Conservation (phyloP, 345 rosid species). For the Gynandropsis gynandra region DNA sequence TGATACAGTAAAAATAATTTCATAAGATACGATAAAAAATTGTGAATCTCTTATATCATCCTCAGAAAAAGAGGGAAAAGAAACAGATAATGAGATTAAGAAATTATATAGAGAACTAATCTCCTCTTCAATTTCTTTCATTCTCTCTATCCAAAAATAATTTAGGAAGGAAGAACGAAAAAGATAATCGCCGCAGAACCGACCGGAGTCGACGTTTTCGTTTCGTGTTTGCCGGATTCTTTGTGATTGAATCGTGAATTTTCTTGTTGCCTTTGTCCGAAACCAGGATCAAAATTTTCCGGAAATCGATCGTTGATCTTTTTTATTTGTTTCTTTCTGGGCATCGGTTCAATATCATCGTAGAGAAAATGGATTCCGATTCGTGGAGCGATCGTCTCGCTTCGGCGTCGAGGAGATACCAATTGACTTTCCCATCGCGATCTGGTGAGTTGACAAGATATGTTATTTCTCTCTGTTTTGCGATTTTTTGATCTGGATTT, state of each 20-base stretch:
- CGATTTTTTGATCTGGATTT: neutral
- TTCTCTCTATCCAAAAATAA: conserved; percentile 24
- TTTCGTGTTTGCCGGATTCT: conserved; percentile 12
- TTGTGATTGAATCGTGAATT: conserved; percentile 10
- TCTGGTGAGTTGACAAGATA: conserved; percentile 47
- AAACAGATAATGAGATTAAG: neutral
- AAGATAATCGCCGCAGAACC: conserved; percentile 6
- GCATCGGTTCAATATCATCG: conserved; percentile 1
- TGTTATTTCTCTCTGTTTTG: conserved; percentile 13
- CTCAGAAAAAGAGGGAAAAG: too few species aligned
- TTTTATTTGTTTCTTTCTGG: conserved; percentile 3
- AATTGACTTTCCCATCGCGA: conserved; percentile 70
- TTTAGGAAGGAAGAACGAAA: neutral
- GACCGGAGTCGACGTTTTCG: conserved; percentile 21
- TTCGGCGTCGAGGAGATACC: conserved; percentile 69
- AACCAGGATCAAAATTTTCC: neutral
- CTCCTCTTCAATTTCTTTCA: conserved; percentile 13
- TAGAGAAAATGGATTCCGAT: conserved; percentile 71
- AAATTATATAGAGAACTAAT: conserved; percentile 3
- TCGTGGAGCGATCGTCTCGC: conserved; percentile 81
- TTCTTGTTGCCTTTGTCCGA: neutral
- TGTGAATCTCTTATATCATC: too few species aligned
- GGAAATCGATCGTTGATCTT: neutral
- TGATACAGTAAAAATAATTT: too few species aligned
- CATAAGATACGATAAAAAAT: too few species aligned